These are phyloP conservation scores for Suillus lakei DNA, from an alignment of 768 basidiomycete genomes.

Conservation along the genomic window DNA sequence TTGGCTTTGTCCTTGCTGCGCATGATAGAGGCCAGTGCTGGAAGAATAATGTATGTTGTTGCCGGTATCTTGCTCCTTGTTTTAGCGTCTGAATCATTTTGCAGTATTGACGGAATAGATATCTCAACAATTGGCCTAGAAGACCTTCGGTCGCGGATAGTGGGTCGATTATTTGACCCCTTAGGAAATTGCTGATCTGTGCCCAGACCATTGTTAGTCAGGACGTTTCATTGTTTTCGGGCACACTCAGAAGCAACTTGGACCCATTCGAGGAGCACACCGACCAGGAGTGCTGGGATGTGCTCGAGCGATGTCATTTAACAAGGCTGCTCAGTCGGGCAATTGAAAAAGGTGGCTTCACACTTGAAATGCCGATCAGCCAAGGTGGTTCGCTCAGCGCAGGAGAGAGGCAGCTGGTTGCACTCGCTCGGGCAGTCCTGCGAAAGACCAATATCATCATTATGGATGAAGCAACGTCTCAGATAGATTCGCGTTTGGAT, in stretches of 20 bases:
- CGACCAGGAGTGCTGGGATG: slow-evolving; percentile 65
- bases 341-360: slow-evolving; percentile 23
- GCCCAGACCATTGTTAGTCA: slow-evolving; percentile 52
- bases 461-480: slow-evolving; percentile 80
- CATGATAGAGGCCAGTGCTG: slow-evolving; percentile 60
- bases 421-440: slow-evolving; percentile 70
- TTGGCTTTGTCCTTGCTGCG: slow-evolving; percentile 31
- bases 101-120: slow-evolving; percentile 72
- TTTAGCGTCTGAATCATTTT: background rate
- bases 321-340: slow-evolving; percentile 44
- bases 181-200: background rate
- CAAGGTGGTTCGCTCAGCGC: slow-evolving; percentile 68
- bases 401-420: slow-evolving; percentile 78
- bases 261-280: slow-evolving; percentile 68
- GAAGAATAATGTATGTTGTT: slow-evolving; percentile 57
- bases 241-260: slow-evolving; percentile 73
- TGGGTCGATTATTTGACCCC: slow-evolving; percentile 31
- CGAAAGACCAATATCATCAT: slow-evolving; percentile 69
- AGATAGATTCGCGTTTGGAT: slow-evolving; percentile 73
- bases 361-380: slow-evolving; percentile 66
- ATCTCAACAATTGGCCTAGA: slow-evolving; percentile 69
- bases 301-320: slow-evolving; percentile 69
- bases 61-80: background rate
- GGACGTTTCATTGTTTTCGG: slow-evolving; percentile 76
- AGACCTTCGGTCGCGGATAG: slow-evolving; percentile 66